A percentile compares a stretch with the other conserved stretches of the same genome.
These are phyloP conservation scores for Arthrinium phaeospermum DNA, from an alignment of 2,329 filamentous ascomycete species.

Conservation along the genomic window DNA sequence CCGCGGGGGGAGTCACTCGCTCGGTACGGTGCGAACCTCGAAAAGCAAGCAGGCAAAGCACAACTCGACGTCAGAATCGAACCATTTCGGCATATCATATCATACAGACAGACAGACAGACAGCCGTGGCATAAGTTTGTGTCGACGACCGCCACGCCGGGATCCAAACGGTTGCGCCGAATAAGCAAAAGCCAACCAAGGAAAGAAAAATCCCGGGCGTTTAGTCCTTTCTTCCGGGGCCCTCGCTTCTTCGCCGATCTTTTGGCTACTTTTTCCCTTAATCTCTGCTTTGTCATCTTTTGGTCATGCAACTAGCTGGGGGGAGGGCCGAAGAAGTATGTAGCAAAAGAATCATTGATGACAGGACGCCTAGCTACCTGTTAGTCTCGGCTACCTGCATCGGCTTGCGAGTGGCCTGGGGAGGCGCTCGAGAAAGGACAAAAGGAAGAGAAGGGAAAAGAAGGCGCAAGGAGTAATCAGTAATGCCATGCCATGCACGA, in stretches of 20 bases:
- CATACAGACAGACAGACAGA: too few species aligned
- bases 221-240: not conserved
- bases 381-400: not conserved
- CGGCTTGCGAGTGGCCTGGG: not conserved
- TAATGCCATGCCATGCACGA: not conserved
- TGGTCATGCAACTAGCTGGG: not conserved
- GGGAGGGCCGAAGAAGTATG: not conserved
- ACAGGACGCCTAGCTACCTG: not conserved
- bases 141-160: not conserved
- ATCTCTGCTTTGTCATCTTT: not conserved
- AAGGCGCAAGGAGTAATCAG: not conserved
- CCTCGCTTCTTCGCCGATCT: not conserved
- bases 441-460: not conserved
- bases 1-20: not conserved
- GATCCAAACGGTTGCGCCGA: not conserved
- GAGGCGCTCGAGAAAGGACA: not conserved
- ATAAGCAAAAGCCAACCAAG: not conserved
- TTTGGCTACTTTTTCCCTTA: not conserved
- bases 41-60: not conserved
- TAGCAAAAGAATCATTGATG: not conserved
- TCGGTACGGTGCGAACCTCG: not conserved
- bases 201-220: not conserved
- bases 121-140: not conserved
- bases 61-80: not conserved
- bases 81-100: not conserved